Evolutionary conservation across 2,329 filamentous ascomycete genomes (phyloP).

Genomic region (Penicillium sp.): DNA sequence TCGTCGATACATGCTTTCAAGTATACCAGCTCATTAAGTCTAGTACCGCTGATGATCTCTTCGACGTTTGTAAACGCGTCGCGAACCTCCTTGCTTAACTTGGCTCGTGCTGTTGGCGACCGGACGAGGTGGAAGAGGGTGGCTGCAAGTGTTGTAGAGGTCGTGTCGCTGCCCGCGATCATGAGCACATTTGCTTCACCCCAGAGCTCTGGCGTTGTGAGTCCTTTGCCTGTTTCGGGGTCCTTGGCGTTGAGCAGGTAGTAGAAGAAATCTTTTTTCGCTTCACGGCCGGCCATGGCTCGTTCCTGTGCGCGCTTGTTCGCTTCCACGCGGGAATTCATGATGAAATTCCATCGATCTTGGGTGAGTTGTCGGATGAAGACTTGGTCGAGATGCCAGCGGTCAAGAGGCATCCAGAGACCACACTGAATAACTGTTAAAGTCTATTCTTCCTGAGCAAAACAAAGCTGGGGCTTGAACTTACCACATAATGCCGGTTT

Average conservation of each 20-base stretch:
- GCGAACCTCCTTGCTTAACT: slow-evolving; percentile 38
- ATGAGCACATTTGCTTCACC: slow-evolving; percentile 71
- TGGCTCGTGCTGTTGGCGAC: slow-evolving; percentile 30
- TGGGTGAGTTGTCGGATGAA: slow-evolving; percentile 67
- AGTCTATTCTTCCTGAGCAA: neutral
- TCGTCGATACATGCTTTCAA: slow-evolving; percentile 46
- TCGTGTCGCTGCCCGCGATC: slow-evolving; percentile 71
- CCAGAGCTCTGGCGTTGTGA: slow-evolving; percentile 67
- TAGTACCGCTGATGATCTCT: slow-evolving; percentile 37
- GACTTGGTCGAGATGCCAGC: slow-evolving; percentile 65
- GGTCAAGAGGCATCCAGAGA: slow-evolving; percentile 68
- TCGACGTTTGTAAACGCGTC: slow-evolving; percentile 35
- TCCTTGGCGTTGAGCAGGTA: slow-evolving; percentile 71
- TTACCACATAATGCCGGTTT: slow-evolving; percentile 67
- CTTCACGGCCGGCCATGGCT: slow-evolving; percentile 61
- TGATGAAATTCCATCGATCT: slow-evolving; percentile 69
- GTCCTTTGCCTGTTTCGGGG: slow-evolving; percentile 67
- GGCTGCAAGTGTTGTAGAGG: slow-evolving; percentile 60
- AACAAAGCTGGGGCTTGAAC: slow-evolving; percentile 26
- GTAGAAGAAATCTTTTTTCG: slow-evolving; percentile 74
- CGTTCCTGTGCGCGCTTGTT: slow-evolving; percentile 62
- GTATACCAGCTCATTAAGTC: slow-evolving; percentile 39
- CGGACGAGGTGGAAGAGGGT: slow-evolving; percentile 44
- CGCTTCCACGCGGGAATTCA: slow-evolving; percentile 67
- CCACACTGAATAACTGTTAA: slow-evolving; percentile 55